Percentiles rank a stretch among this genome's conserved stretches.
These are phyloP conservation scores for Nicotiana noctiflora DNA, from an alignment of 257 asterid genomes.

Conservation along the genomic window DNA sequence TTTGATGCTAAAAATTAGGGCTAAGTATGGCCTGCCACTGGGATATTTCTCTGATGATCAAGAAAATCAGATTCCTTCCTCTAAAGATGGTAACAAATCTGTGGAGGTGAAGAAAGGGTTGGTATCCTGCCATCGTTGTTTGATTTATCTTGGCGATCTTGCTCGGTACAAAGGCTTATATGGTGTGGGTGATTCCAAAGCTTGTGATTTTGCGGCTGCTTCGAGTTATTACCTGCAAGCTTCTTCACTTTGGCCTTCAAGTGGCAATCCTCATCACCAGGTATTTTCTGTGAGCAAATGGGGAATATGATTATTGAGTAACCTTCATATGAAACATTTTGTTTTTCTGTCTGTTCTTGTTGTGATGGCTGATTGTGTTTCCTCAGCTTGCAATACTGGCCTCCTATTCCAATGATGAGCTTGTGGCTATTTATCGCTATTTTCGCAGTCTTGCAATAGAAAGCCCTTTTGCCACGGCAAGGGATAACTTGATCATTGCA, in stretches of 20 bases:
- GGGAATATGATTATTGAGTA: too few species aligned
- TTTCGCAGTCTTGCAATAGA: too few species aligned
- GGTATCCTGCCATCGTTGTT: constrained; percentile 84
- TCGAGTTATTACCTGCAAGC: constrained; percentile 89
- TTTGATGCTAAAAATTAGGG: constrained; percentile 76
- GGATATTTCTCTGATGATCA: constrained; percentile 61
- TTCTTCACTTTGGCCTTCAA: constrained; percentile 80
- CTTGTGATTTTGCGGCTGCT: constrained; percentile 82
- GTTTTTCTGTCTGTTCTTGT: too few species aligned
- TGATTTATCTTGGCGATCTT: constrained; percentile 93
- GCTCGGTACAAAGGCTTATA: constrained; percentile 93
- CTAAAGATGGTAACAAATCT: constrained; percentile 60
- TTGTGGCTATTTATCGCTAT: too few species aligned
- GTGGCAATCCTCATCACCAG: constrained; percentile 98
- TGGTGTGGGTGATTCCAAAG: constrained; percentile 84
- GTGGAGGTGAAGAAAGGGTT: constrained; percentile 68
- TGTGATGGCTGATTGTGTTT: too few species aligned
- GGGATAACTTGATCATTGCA: too few species aligned
- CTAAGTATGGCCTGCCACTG: constrained; percentile 75
- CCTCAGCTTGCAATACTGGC: too few species aligned
- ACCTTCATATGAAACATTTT: too few species aligned
- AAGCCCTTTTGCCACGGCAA: too few species aligned
- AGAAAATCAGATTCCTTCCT: constrained; percentile 43
- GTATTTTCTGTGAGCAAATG: constrained; percentile 21
- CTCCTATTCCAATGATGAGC: too few species aligned